Evolutionary conservation across 345 rosid species (phyloP).

Genomic region (Linum lewisii): DNA sequence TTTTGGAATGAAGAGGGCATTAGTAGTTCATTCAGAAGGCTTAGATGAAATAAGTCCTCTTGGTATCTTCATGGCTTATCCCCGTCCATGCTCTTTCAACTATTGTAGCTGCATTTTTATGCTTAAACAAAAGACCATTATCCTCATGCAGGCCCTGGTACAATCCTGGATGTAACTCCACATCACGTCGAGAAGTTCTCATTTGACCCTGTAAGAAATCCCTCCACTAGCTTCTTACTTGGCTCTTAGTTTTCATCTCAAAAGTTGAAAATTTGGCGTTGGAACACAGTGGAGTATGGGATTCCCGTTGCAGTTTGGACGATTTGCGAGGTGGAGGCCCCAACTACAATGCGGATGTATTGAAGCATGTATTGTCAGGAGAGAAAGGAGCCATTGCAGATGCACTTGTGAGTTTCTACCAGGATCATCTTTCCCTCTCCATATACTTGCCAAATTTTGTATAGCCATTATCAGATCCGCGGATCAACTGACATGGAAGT

Average conservation of each 20-base stretch:
- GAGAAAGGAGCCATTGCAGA: slow-evolving; percentile 74
- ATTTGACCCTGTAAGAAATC: slow-evolving; percentile 66
- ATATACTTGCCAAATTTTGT: no score
- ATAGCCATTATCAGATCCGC: background rate
- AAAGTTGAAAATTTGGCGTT: slow-evolving; percentile 5
- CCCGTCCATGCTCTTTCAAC: background rate
- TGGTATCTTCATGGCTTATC: slow-evolving; percentile 29
- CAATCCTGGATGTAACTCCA: slow-evolving; percentile 55
- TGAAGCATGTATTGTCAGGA: slow-evolving; percentile 66
- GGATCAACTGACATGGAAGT: slow-evolving; percentile 9
- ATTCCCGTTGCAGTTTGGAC: slow-evolving; percentile 75
- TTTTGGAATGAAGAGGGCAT: slow-evolving; percentile 87
- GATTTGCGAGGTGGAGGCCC: slow-evolving; percentile 78
- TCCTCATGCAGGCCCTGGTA: slow-evolving; percentile 54
- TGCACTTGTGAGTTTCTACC: slow-evolving; percentile 49
- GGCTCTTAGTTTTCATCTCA: background rate
- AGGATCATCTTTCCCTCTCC: no score
- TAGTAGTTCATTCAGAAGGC: slow-evolving; percentile 93
- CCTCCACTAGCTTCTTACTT: background rate
- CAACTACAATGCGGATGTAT: slow-evolving; percentile 53
- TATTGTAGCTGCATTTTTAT: background rate
- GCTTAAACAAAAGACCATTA: slow-evolving; percentile 1
- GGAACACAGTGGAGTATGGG: slow-evolving; percentile 77
- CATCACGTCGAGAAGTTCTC: slow-evolving; percentile 60
- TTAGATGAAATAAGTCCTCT: slow-evolving; percentile 96